These are phyloP conservation scores for Podaxis sp. DNA, from an alignment of 768 basidiomycete species.

Conservation along the genomic window DNA sequence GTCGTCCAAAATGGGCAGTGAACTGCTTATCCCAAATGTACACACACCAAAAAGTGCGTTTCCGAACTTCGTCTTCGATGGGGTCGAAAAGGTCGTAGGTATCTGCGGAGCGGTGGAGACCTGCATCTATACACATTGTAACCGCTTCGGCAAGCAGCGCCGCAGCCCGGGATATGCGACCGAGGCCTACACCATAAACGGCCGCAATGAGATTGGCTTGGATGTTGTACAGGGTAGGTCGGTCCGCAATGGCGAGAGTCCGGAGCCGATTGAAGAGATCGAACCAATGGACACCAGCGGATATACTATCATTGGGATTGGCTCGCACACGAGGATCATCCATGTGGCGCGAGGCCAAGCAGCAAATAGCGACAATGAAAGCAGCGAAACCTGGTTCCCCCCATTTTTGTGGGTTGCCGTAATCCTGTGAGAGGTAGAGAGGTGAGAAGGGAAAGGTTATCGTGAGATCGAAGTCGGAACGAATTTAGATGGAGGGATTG, in stretches of 20 bases:
- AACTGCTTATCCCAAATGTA: constrained; percentile 97
- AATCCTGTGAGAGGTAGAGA: constrained; percentile 53
- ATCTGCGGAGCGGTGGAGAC: constrained; percentile 84
- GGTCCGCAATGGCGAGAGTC: constrained; percentile 85
- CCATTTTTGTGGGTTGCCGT: constrained; percentile 94
- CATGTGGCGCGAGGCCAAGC: constrained; percentile 87
- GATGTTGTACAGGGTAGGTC: constrained; percentile 88
- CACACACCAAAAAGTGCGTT: constrained; percentile 95
- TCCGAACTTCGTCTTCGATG: constrained; percentile 88
- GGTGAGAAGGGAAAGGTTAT: constrained; percentile 3
- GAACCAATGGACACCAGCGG: constrained; percentile 90
- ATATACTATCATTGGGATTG: constrained; percentile 78
- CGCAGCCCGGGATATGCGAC: constrained; percentile 84
- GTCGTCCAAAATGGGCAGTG: constrained; percentile 84
- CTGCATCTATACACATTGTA: constrained; percentile 86
- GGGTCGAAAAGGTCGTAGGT: constrained; percentile 85
- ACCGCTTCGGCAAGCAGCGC: constrained; percentile 83
- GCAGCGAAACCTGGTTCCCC: constrained; percentile 93
- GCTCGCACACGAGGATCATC: constrained; percentile 89
- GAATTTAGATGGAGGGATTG: constrained; percentile 8
- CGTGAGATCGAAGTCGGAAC: constrained; percentile 6
- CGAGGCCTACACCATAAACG: constrained; percentile 88
- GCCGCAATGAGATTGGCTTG: constrained; percentile 91
- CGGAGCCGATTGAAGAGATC: constrained; percentile 84
- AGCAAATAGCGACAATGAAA: constrained; percentile 91